These are phyloP conservation scores for Quercus agrifolia DNA, from an alignment of 306 rosid species.

Conservation along the genomic window DNA sequence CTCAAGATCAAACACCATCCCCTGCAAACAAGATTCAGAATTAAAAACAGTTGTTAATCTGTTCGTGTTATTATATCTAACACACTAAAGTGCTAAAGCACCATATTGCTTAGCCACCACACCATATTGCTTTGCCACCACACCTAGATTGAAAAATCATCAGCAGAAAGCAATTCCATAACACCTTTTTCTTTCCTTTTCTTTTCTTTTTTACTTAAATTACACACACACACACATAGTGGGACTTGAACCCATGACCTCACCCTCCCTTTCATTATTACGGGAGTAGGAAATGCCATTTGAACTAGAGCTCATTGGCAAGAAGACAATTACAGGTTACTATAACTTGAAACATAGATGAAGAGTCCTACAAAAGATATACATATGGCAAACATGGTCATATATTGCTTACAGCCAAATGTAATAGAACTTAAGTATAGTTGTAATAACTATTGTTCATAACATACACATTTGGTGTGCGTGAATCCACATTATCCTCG, in stretches of 20 bases:
- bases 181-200: too few relatives aligned
- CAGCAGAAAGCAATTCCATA: background rate
- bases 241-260: too few relatives aligned
- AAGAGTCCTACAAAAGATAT: background rate
- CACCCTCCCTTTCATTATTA: too few relatives aligned
- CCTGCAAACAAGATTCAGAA: slow-evolving; percentile 49
- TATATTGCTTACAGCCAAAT: too few relatives aligned
- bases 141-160: background rate
- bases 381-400: background rate
- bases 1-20: slow-evolving; percentile 97
- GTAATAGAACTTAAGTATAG: too few relatives aligned
- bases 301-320: too few relatives aligned
- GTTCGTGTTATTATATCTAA: background rate
- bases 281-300: too few relatives aligned
- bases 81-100: background rate
- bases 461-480: too few relatives aligned
- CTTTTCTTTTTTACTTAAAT: too few relatives aligned
- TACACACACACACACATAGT: too few relatives aligned
- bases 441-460: too few relatives aligned
- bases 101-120: background rate
- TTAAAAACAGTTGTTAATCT: slow-evolving; percentile 6
- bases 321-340: background rate
- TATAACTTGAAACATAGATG: background rate
- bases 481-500: too few relatives aligned
- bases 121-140: background rate